Conservation (phyloP, 495 filamentous ascomycete species). For the Aspergillus mulundensis region DNA sequence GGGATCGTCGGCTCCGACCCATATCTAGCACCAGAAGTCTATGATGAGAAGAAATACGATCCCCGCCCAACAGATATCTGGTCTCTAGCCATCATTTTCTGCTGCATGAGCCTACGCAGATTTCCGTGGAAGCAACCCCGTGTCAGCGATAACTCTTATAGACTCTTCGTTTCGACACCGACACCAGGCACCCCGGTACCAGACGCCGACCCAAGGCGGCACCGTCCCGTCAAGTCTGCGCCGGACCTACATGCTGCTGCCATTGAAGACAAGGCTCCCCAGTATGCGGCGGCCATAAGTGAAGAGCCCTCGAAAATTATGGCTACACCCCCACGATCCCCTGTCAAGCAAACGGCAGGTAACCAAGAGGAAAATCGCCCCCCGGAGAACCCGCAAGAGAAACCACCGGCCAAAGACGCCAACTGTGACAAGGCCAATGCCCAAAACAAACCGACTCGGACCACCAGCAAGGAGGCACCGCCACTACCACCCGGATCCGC, state of each 20-base stretch:
- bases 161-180: constrained; percentile 80
- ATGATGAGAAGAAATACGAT: constrained; percentile 91
- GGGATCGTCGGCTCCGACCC: constrained; percentile 97
- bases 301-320: constrained; percentile 9
- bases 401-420: constrained; percentile 17
- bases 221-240: constrained; percentile 33
- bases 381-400: constrained; percentile 24
- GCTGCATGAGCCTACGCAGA: constrained; percentile 93
- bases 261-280: constrained; percentile 24
- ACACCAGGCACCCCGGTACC: constrained; percentile 46
- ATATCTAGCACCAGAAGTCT: constrained; percentile 95
- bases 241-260: constrained; percentile 31
- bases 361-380: constrained; percentile 19
- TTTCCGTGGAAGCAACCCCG: constrained; percentile 98
- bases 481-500: constrained; percentile 30
- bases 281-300: constrained; percentile 2
- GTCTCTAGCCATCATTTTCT: constrained; percentile 98
- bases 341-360: constrained; percentile 13
- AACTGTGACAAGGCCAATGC: constrained; percentile 23
- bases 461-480: constrained; percentile 50
- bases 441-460: constrained; percentile 27
- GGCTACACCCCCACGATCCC: constrained; percentile 11
- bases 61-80: constrained; percentile 93
- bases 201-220: constrained; percentile 42
- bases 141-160: constrained; percentile 88